Percentiles rank a stretch among this genome's conserved stretches.
phyloP scores from a whole-genome alignment of 2,329 filamentous ascomycete genomes.

The Alternaria viburni region DNA sequence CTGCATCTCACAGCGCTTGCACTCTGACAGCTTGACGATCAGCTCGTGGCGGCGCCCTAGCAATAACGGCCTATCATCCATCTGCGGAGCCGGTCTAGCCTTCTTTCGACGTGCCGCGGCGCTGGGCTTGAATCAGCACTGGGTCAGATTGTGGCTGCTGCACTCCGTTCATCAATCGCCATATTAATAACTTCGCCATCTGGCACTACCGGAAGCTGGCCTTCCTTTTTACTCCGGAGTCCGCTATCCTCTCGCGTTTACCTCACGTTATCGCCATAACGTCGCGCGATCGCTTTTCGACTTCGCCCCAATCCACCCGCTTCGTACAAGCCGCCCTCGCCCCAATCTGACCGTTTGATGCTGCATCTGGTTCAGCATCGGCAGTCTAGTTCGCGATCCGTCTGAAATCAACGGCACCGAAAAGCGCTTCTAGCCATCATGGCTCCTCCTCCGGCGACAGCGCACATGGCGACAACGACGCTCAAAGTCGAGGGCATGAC shows the following conservation, averaged over 20 bases:
- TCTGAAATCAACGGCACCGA: constrained; percentile 4
- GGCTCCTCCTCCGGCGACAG: constrained; percentile 30
- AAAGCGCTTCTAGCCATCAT: constrained; percentile 21
- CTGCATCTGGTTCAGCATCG: not conserved
- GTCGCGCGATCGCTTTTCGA: constrained; percentile 1
- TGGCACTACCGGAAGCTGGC: constrained; percentile 39
- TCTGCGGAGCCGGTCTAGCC: constrained; percentile 19
- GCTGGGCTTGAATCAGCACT: constrained; percentile 22
- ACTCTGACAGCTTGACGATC: constrained; percentile 8
- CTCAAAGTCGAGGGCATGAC: constrained; percentile 85
- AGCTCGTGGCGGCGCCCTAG: constrained; percentile 13
- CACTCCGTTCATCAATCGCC: constrained; percentile 15
- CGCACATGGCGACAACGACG: constrained; percentile 83
- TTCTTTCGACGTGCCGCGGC: constrained; percentile 21
- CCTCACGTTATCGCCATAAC: constrained; percentile 20
- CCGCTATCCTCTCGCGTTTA: constrained; percentile 2
- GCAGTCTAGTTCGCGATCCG: constrained; percentile 1
- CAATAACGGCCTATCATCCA: constrained; percentile 27
- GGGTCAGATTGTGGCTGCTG: constrained; percentile 19
- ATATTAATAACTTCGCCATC: constrained; percentile 33
- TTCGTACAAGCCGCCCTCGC: constrained; percentile 19
- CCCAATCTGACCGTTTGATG: constrained; percentile 20
- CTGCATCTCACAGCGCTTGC: not conserved
- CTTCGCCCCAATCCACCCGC: constrained; percentile 12
- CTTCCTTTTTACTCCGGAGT: constrained; percentile 28